Conservation (phyloP, 78 protist genomes). For the Speleostelium caveatum region DNA sequence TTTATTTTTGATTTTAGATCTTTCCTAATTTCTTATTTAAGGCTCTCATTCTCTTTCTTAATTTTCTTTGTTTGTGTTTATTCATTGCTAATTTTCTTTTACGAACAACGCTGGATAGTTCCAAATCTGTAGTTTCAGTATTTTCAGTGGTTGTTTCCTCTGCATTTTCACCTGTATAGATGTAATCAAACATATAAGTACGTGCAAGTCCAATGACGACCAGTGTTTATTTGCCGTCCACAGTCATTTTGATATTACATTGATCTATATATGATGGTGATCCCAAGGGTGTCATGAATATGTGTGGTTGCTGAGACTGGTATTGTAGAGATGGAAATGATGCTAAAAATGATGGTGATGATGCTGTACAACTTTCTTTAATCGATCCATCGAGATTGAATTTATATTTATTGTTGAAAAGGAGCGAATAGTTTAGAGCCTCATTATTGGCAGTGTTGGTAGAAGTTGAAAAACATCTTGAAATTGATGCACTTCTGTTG, state of each 20-base stretch:
- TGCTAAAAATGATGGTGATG: too few relatives aligned
- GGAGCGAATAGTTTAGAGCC: not conserved
- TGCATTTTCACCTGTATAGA: not conserved
- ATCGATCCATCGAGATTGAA: conserved; percentile 24
- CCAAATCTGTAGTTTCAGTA: not conserved
- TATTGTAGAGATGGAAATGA: too few relatives aligned
- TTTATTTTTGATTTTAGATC: conserved; percentile 29
- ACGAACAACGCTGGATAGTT: conserved; percentile 36
- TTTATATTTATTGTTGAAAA: conserved; percentile 4
- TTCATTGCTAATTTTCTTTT: conserved; percentile 61
- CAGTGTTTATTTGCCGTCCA: too few relatives aligned
- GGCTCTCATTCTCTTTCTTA: conserved; percentile 60
- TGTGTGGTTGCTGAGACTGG: too few relatives aligned
- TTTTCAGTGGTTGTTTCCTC: not conserved
- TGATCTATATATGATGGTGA: too few relatives aligned
- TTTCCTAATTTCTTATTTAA: conserved; percentile 77
- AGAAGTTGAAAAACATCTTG: not conserved
- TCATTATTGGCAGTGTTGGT: not conserved
- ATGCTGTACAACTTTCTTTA: not conserved
- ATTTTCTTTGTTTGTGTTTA: conserved; percentile 72
- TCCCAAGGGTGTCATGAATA: too few relatives aligned
- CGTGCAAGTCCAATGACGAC: too few relatives aligned
- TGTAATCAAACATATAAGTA: too few relatives aligned
- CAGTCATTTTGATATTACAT: too few relatives aligned
- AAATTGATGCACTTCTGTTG: not conserved